A percentile compares a stretch with the other conserved stretches of the same genome.
These are phyloP conservation scores for Drosera spatulata DNA, from an alignment of 179 eudicot species.

Conservation along the genomic window DNA sequence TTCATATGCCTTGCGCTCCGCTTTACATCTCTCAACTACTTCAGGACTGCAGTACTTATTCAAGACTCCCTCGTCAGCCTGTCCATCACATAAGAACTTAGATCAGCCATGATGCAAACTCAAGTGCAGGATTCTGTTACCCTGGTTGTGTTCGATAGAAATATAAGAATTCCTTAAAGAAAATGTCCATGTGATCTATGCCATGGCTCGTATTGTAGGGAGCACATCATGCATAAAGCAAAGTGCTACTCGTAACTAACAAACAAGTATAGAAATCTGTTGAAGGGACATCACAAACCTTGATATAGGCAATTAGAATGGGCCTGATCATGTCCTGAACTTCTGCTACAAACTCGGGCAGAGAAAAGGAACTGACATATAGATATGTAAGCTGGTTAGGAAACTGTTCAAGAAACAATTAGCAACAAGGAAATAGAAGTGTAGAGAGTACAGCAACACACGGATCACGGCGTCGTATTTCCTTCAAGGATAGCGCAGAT, in stretches of 20 bases:
- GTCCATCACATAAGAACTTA: neutral
- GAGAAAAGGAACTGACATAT: slow-evolving; percentile 50
- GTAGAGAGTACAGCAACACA: slow-evolving; percentile 19
- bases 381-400: neutral
- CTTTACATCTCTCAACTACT: slow-evolving; percentile 80
- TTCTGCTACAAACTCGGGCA: slow-evolving; percentile 81
- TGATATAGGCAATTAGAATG: slow-evolving; percentile 54
- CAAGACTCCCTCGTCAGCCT: slow-evolving; percentile 66
- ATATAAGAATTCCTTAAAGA: neutral
- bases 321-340: slow-evolving; percentile 27
- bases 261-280: neutral
- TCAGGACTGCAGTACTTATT: slow-evolving; percentile 66
- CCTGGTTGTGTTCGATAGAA: too few relatives aligned
- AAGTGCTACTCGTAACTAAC: too few relatives aligned
- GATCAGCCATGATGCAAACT: too few relatives aligned
- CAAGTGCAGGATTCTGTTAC: too few relatives aligned
- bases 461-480: slow-evolving; percentile 93
- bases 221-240: neutral
- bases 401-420: neutral
- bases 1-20: slow-evolving; percentile 60
- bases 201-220: neutral
- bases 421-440: neutral
- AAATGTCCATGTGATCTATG: neutral
- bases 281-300: slow-evolving; percentile 28
- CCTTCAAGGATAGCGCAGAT: slow-evolving; percentile 83